Conservation (phyloP, 1,284 basidiomycete genomes). For the Cryptococcus sp. region DNA sequence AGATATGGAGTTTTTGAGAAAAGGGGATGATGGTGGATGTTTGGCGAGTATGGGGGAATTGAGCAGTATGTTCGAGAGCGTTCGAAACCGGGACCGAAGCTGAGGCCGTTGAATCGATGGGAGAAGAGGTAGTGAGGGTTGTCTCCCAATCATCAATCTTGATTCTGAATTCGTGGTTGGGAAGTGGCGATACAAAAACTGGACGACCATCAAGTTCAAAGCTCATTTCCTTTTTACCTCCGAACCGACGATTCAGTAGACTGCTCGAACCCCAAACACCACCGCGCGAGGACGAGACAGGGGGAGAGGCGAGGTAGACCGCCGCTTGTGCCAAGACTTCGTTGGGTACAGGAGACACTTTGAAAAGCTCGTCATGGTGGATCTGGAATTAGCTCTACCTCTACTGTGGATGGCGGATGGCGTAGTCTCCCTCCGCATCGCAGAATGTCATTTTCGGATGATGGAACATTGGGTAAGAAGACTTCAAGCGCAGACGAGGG, state of each 20-base stretch:
- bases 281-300: slow-evolving; percentile 50
- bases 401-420: not conserved
- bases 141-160: too few species aligned
- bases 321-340: slow-evolving; percentile 72
- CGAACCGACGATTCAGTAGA: slow-evolving; percentile 67
- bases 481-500: not conserved
- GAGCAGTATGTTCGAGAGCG: slow-evolving; percentile 28
- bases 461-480: not conserved
- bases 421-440: too few species aligned
- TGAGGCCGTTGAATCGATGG: slow-evolving; percentile 8
- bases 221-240: slow-evolving; percentile 42
- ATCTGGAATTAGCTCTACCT: slow-evolving; percentile 63
- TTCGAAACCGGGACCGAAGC: slow-evolving; percentile 17
- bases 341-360: slow-evolving; percentile 57
- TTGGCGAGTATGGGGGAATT: slow-evolving; percentile 15
- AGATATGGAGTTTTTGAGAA: slow-evolving; percentile 39
- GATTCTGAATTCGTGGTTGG: too few species aligned
- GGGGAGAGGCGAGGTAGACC: slow-evolving; percentile 54
- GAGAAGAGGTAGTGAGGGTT: too few species aligned
- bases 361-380: slow-evolving; percentile 72
- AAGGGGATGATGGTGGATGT: slow-evolving; percentile 32
- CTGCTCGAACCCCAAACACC: slow-evolving; percentile 51
- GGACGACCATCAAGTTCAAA: slow-evolving; percentile 30
- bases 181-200: not conserved
- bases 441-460: not conserved